These are phyloP conservation scores for Begonia masoniana DNA, from an alignment of 306 rosid genomes.

Conservation along the genomic window DNA sequence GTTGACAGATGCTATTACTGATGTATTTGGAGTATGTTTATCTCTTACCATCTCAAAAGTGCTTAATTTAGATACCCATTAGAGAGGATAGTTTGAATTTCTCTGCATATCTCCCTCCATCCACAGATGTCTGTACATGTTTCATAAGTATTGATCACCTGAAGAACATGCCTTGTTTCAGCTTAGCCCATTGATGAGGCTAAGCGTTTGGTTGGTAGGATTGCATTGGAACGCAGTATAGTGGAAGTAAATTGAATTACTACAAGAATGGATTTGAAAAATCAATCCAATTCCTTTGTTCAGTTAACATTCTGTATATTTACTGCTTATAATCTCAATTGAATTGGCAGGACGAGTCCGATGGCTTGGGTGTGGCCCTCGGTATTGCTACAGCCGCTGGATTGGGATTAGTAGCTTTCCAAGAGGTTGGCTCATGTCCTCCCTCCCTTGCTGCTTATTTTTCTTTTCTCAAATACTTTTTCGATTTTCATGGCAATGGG, in stretches of 20 bases:
- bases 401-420: slow-evolving; percentile 48
- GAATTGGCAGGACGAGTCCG: slow-evolving; percentile 49
- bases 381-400: slow-evolving; percentile 69
- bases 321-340: background rate
- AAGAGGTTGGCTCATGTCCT: slow-evolving; percentile 41
- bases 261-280: background rate
- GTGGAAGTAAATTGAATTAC: background rate
- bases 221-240: too few relatives aligned
- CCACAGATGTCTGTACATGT: too few relatives aligned
- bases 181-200: too few relatives aligned
- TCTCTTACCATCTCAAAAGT: slow-evolving; percentile 2
- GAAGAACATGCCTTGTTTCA: too few relatives aligned
- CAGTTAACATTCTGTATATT: background rate
- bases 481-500: background rate
- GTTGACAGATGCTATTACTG: slow-evolving; percentile 48
- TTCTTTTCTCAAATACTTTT: background rate
- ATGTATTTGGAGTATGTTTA: slow-evolving; percentile 65
- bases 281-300: background rate
- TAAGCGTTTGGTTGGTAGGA: too few relatives aligned
- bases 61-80: background rate
- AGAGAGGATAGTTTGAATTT: too few relatives aligned
- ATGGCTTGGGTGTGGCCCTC: slow-evolving; percentile 39
- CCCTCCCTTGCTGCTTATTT: background rate
- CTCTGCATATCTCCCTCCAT: too few relatives aligned
- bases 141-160: too few relatives aligned